phyloP scores from a whole-genome alignment of 192 early-diverging fungal species.

The Mortierella hygrophila region DNA sequence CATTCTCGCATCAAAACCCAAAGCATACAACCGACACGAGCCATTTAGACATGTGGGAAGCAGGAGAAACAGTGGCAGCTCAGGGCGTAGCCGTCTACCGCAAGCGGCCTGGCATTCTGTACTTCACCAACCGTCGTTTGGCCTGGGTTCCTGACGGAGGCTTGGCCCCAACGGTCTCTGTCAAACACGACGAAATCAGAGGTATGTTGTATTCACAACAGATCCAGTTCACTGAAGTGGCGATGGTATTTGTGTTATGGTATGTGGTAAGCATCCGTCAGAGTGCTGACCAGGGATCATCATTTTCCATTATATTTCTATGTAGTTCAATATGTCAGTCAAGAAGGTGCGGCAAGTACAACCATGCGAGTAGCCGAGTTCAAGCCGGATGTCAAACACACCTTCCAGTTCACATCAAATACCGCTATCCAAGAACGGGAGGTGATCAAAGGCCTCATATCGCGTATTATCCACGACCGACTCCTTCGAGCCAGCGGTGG shows the following conservation, averaged over 20 bases:
- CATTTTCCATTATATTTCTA: background rate
- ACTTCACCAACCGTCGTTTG: slow-evolving; percentile 66
- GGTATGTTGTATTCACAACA: slow-evolving; percentile 11
- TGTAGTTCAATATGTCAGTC: slow-evolving; percentile 56
- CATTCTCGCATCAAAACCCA: background rate
- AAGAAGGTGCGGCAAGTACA: slow-evolving; percentile 60
- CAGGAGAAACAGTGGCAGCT: slow-evolving; percentile 32
- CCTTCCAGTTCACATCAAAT: slow-evolving; percentile 60
- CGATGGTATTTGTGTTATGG: background rate
- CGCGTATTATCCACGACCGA: slow-evolving; percentile 54
- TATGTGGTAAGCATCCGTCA: no score
- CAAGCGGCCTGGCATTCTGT: slow-evolving; percentile 59
- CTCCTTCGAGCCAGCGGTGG: slow-evolving; percentile 9
- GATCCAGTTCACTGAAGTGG: background rate
- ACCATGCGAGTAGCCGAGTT: slow-evolving; percentile 68
- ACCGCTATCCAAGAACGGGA: slow-evolving; percentile 62
- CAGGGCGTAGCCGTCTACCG: slow-evolving; percentile 19
- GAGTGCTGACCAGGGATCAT: background rate
- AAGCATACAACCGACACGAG: background rate
- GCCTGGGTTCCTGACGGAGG: slow-evolving; percentile 66
- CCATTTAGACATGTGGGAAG: slow-evolving; percentile 29
- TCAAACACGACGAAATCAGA: slow-evolving; percentile 61
- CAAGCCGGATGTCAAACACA: slow-evolving; percentile 51
- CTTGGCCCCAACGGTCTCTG: slow-evolving; percentile 58
- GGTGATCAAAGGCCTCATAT: slow-evolving; percentile 61